phyloP scores from a whole-genome alignment of 208 protist species.

The Trypanosomatidae sp. region DNA sequence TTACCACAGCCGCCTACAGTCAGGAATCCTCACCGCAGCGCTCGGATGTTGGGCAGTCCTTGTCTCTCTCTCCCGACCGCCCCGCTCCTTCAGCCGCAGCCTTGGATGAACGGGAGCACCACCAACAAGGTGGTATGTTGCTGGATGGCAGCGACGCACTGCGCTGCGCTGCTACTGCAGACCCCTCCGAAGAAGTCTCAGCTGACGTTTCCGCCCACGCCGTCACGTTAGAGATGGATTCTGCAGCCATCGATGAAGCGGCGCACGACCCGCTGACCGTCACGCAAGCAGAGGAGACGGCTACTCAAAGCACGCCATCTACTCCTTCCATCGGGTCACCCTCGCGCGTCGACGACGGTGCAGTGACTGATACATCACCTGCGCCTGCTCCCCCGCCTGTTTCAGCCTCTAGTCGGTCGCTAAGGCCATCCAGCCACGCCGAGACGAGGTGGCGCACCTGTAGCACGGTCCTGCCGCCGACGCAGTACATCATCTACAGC shows the following conservation, averaged over 20 bases:
- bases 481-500: constrained; percentile 62
- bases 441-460: not conserved
- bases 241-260: not conserved
- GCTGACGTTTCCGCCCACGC: not conserved
- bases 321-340: not conserved
- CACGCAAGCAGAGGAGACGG: not conserved
- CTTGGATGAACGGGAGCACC: not conserved
- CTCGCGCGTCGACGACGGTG: not conserved
- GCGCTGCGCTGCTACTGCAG: not conserved
- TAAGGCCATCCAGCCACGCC: not conserved
- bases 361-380: not conserved
- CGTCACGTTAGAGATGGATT: not conserved
- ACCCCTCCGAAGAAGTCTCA: not conserved
- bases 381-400: not conserved
- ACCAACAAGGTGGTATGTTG: not conserved
- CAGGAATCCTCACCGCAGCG: constrained; percentile 16
- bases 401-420: not conserved
- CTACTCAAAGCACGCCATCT: not conserved
- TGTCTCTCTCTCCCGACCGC: not conserved
- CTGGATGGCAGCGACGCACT: not conserved
- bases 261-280: not conserved
- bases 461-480: constrained; percentile 8
- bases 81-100: not conserved
- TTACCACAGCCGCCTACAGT: not conserved
- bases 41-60: constrained; percentile 3